Evolutionary conservation across 148 eudicot species (phyloP), one percentile per base, ranked within the genome.

Genomic region (Spergularia marina): DNA sequence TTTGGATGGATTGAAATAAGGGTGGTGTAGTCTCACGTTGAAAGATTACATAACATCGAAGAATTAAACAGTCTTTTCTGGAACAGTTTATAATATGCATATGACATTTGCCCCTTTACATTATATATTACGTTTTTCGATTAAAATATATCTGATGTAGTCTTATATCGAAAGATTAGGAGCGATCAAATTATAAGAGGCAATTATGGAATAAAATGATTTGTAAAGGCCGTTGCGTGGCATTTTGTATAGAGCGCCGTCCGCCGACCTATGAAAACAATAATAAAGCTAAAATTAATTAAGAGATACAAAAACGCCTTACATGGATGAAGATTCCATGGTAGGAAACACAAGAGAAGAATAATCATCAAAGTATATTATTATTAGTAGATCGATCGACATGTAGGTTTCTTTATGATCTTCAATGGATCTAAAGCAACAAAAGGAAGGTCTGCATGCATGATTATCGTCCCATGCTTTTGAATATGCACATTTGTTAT

Each of bases 301-400:
- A 18, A 30, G 21, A 58, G 20, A 9, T 12, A 62, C 41, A 62
- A 13, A 62, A 25, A 62, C 12, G 66, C 5, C 12, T 64, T 49
- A 64, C 49, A 64, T 34, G 4, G 20, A 36, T 36, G 49, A 36
- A 64, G n/a, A 64, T 64, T 64, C 49, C 49, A 64, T 13, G 49
- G 68, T 36, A 10, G 20, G 20, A 64, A 64, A 67, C 70, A 67
- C 53, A 67, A 67, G 23, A 17, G 54, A 67, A 10, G 54, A 47
- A n/a, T 44, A 6, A 44, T 5, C 53, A 44, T 18, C 18, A 44
- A 67, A 44, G 54, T 67, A 47, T 25, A 67, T 44, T 44, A 44
- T 23, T 23, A 67, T 67, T 67, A 67, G 70, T 5, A 25, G 15
- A 67, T 67, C 70, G 44, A 68, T 68, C 56, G 39, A 68, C 36